A percentile compares a stretch with the other conserved stretches of the same genome.
Conservation (phyloP, 2,329 filamentous ascomycete species). For the Colletotrichum sp. region DNA sequence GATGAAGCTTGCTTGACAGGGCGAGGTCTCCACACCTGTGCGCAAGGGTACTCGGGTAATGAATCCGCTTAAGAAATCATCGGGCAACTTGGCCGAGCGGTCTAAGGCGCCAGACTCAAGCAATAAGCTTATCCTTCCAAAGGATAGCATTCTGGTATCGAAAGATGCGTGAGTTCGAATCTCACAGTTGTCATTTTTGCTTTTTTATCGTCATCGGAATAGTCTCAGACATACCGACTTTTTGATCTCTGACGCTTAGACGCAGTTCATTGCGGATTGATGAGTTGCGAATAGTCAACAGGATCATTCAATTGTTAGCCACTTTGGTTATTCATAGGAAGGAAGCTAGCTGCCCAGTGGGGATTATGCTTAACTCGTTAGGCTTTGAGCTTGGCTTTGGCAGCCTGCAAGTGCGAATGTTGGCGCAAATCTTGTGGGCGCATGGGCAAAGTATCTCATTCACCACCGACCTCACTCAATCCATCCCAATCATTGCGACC, state of each 20-base stretch:
- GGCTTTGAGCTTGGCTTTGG: background rate
- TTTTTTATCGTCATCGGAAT: background rate
- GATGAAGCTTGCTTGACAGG: background rate
- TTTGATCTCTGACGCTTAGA: background rate
- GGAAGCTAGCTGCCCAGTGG: background rate
- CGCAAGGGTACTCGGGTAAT: fast-evolving
- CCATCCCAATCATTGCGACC: background rate
- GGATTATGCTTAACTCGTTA: background rate
- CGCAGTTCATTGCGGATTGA: background rate
- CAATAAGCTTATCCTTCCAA: background rate
- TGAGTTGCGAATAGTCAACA: fast-evolving
- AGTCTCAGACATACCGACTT: background rate
- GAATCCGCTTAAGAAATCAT: fast-evolving
- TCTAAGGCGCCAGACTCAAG: slow-evolving; percentile 23
- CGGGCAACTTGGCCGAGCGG: slow-evolving; percentile 20
- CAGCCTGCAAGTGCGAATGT: background rate
- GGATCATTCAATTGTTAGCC: too few relatives aligned
- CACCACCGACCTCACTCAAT: background rate
- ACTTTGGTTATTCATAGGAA: background rate
- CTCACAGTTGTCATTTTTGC: slow-evolving; percentile 18
- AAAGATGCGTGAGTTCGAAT: slow-evolving; percentile 23
- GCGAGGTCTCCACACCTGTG: background rate
- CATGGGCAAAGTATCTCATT: background rate
- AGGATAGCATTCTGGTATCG: slow-evolving; percentile 17
- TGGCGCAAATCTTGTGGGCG: background rate